phyloP scores from a whole-genome alignment of 345 rosid species.

The Ceriops zippeliana region DNA sequence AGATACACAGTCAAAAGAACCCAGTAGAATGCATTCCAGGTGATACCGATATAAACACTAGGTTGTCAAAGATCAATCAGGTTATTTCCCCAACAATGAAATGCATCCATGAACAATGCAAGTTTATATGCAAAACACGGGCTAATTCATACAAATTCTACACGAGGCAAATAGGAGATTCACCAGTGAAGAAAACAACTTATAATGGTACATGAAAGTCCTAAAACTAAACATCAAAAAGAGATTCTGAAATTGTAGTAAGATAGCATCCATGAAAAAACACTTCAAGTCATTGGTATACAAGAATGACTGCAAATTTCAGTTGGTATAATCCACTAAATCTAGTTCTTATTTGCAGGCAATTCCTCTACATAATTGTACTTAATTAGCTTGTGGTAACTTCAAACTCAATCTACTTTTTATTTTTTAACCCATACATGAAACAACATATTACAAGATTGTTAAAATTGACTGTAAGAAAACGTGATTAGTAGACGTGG shows the following conservation, averaged over 20 bases:
- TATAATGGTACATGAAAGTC: too few species aligned
- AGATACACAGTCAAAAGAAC: too few species aligned
- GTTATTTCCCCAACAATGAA: too few species aligned
- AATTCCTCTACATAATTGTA: background rate
- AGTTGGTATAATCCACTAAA: background rate
- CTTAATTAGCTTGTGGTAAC: background rate
- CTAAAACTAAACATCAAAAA: background rate
- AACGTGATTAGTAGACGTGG: too few species aligned
- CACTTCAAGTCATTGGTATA: background rate
- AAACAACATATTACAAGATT: conserved; percentile 4
- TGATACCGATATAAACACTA: too few species aligned
- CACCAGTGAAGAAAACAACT: too few species aligned
- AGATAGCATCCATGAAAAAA: background rate
- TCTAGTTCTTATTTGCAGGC: background rate
- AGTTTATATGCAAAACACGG: too few species aligned
- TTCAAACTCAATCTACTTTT: background rate
- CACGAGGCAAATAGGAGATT: too few species aligned
- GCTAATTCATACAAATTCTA: too few species aligned
- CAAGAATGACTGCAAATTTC: conserved; percentile 1
- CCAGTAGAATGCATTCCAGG: too few species aligned
- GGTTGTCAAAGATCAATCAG: too few species aligned
- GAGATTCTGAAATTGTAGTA: background rate
- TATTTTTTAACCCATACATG: background rate
- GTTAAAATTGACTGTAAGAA: background rate
- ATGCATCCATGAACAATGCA: too few species aligned